Conservation (phyloP, 2,329 filamentous ascomycete genomes). For the Fusarium compactum region DNA sequence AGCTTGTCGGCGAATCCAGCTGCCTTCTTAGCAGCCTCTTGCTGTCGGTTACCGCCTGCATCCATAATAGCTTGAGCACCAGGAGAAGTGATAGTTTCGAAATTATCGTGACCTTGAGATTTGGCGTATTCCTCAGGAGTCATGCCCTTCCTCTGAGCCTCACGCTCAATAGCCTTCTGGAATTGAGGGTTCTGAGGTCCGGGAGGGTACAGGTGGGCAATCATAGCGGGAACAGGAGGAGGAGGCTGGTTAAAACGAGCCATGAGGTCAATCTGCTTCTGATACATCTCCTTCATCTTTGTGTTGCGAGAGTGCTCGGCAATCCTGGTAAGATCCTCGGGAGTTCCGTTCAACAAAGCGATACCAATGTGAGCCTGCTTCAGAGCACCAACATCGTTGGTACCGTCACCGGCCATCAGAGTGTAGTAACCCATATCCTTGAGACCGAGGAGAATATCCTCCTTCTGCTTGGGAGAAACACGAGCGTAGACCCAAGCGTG, state of each 20-base stretch:
- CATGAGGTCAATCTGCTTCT: constrained; percentile 95
- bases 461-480: constrained; percentile 98
- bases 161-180: constrained; percentile 88
- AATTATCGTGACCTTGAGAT: constrained; percentile 61
- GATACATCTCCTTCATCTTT: constrained; percentile 98
- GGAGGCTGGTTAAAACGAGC: constrained; percentile 92
- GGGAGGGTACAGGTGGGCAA: constrained; percentile 94
- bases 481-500: constrained; percentile 98
- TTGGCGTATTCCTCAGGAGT: constrained; percentile 69
- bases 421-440: constrained; percentile 98
- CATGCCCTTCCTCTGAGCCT: constrained; percentile 82
- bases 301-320: constrained; percentile 93
- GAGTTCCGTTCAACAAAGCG: constrained; percentile 93
- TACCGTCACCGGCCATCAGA: constrained; percentile 98
- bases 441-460: constrained; percentile 95
- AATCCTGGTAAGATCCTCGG: constrained; percentile 90
- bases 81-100: constrained; percentile 75
- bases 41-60: constrained; percentile 54
- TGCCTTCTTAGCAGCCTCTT: constrained; percentile 77
- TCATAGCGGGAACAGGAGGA: constrained; percentile 91
- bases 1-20: constrained; percentile 87
- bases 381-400: constrained; percentile 96
- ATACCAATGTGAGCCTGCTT: constrained; percentile 99
- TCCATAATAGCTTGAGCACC: constrained; percentile 71
- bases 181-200: constrained; percentile 94